Percentiles rank a stretch among this genome's conserved stretches.
phyloP scores from a whole-genome alignment of 208 protist species.

The Leishmania mexicana region DNA sequence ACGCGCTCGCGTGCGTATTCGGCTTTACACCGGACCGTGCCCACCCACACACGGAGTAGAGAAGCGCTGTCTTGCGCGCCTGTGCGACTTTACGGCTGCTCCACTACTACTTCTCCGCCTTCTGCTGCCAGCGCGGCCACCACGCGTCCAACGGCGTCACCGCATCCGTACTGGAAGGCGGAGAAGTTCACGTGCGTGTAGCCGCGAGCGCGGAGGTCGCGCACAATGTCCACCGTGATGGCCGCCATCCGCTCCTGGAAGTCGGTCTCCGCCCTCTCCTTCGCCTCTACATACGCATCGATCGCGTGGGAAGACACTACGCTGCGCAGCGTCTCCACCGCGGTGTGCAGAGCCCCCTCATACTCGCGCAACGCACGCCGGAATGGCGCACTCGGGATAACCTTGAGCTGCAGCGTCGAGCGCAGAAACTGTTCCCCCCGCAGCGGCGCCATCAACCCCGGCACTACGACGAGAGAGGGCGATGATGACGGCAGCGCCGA shows the following conservation, averaged over 20 bases:
- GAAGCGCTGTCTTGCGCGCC: background rate
- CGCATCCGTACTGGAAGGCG: slow-evolving; percentile 39
- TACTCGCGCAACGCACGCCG: slow-evolving; percentile 32
- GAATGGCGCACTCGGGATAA: slow-evolving; percentile 31
- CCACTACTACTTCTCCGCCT: slow-evolving; percentile 3
- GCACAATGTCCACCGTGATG: slow-evolving; percentile 29
- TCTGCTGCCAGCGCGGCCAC: slow-evolving; percentile 19
- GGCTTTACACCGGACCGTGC: too few species aligned
- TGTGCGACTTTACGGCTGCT: background rate
- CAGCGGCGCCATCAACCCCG: slow-evolving; percentile 34
- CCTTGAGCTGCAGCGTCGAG: slow-evolving; percentile 29
- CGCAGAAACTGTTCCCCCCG: slow-evolving; percentile 30
- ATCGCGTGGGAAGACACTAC: background rate
- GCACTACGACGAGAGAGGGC: slow-evolving; percentile 24
- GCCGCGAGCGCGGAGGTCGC: slow-evolving; percentile 17
- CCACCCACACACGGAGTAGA: background rate
- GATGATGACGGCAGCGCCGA: background rate
- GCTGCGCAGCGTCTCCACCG: background rate
- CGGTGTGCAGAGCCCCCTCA: slow-evolving; percentile 9
- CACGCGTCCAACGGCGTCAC: slow-evolving; percentile 30
- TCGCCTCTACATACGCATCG: slow-evolving; percentile 9
- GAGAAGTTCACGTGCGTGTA: slow-evolving; percentile 47
- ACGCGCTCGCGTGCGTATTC: background rate
- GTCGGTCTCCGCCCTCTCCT: slow-evolving; percentile 26
- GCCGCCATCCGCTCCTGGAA: slow-evolving; percentile 34